Evolutionary conservation across 1,284 basidiomycete genomes (phyloP), one percentile per base, ranked within the genome.

Genomic region (Ustilago shanxiensis): DNA sequence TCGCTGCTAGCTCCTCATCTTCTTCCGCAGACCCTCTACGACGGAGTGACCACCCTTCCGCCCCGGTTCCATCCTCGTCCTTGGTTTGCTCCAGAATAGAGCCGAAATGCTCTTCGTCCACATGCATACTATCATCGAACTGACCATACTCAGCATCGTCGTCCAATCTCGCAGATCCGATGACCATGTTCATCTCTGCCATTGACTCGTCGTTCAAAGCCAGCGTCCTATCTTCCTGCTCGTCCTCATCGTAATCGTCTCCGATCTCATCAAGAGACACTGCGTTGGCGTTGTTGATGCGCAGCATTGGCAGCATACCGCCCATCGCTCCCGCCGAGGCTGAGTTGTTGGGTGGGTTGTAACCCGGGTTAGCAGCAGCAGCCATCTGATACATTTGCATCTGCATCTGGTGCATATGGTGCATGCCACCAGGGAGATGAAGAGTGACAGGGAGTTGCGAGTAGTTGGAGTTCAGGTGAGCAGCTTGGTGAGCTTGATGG

Each of bases 121-220:
- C 59, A 29, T 73, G 50, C 28, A 71, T 26, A 47, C 68, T 69
- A 20, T 77, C 74, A 45, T 77, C 69, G 24, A 63, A 65, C 39
- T 66, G 66, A 14, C 60, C 62, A 39, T 56, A 54, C 29, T 67
- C 67, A 26, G 53, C 68, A 29, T 74, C 65, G 18, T 74, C 63
- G 39, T 79, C 72, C 33, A 80, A 41, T 9, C 59, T 68, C 1
- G 81, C 67, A 11, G 78, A 80, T 13, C 80, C 80, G 29, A 83
- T 73, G 33, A 83, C 80, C 65, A 81, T 66, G 51, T 83, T 77
- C 51, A 83, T 77, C 60, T 83, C 82, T 33, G 77, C 77, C 50
- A 81, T 72, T 26, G 80, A 82, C 47, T 83, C 82, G 29, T 83
- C 79, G 51, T 83, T 83, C 51, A 83, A 58, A 28, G 50, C 65